Evolutionary conservation across 2,329 filamentous ascomycete species (phyloP).

Genomic region (Talaromyces amestolkiae): DNA sequence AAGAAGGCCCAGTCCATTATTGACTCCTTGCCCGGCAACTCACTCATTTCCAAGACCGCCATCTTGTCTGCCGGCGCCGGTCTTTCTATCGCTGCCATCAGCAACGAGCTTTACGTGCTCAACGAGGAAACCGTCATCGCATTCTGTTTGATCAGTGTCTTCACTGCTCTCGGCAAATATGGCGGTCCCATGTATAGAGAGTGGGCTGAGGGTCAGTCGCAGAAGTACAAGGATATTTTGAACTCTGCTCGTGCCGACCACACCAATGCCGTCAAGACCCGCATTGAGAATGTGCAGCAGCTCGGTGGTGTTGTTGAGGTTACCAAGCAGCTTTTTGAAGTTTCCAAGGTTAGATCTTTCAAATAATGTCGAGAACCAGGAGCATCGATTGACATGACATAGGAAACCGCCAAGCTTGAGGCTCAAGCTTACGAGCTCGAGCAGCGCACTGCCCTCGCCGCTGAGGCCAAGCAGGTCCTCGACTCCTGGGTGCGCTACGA

Average conservation of each 20-base stretch:
- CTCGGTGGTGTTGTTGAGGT: constrained; percentile 91
- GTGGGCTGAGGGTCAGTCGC: constrained; percentile 85
- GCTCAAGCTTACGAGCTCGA: constrained; percentile 94
- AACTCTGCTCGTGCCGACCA: constrained; percentile 93
- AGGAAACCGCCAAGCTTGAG: constrained; percentile 98
- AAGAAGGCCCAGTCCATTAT: constrained; percentile 95
- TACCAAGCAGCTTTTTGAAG: constrained; percentile 94
- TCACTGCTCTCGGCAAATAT: constrained; percentile 88
- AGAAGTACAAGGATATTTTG: constrained; percentile 92
- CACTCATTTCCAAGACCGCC: constrained; percentile 89
- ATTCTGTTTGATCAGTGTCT: constrained; percentile 88
- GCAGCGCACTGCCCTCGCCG: constrained; percentile 87
- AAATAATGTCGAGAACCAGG: background rate
- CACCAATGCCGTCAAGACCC: constrained; percentile 88
- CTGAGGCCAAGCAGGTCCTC: constrained; percentile 90
- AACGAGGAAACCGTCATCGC: constrained; percentile 98
- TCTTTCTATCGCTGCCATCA: constrained; percentile 89
- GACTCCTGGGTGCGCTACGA: constrained; percentile 99
- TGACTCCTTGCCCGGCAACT: constrained; percentile 88
- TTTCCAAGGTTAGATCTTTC: constrained; percentile 73
- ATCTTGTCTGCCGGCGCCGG: constrained; percentile 91
- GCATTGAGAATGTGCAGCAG: constrained; percentile 92
- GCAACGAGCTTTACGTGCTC: constrained; percentile 99
- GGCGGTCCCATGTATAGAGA: constrained; percentile 87
- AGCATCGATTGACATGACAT: background rate